Conservation (phyloP, 768 basidiomycete genomes). For the Hemileccinum rubropunctum region DNA sequence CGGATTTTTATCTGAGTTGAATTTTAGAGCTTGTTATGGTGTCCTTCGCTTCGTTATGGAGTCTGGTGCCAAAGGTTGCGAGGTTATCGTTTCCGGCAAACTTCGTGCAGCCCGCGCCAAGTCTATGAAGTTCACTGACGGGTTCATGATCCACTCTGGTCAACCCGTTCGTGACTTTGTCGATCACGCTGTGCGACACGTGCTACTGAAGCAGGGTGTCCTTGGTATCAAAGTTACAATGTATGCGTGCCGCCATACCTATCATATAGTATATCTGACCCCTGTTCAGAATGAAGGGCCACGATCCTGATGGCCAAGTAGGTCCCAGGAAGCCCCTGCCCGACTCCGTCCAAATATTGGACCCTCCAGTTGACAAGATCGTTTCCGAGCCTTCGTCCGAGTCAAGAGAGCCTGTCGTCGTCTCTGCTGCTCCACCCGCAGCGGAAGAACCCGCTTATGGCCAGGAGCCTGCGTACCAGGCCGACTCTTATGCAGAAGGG, state of each 20-base stretch:
- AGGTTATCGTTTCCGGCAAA: conserved; percentile 99
- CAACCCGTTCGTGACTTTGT: conserved; percentile 97
- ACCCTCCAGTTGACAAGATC: conserved; percentile 89
- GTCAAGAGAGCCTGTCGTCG: conserved; percentile 65
- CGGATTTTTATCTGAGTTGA: background rate
- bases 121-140: conserved; percentile 99
- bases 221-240: conserved; percentile 99
- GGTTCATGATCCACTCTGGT: conserved; percentile 99
- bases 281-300: conserved; percentile 84
- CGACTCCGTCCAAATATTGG: conserved; percentile 87
- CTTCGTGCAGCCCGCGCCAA: conserved; percentile 99
- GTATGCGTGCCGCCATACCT: conserved; percentile 41
- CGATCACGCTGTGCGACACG: conserved; percentile 96
- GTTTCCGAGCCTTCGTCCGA: conserved; percentile 88
- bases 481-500: conserved; percentile 47
- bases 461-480: conserved; percentile 35
- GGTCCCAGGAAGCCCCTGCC: conserved; percentile 95
- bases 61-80: conserved; percentile 98
- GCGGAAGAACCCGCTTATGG: conserved; percentile 47
- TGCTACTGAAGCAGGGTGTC: conserved; percentile 97
- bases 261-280: conserved; percentile 11
- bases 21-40: conserved; percentile 90
- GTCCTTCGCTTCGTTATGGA: conserved; percentile 99
- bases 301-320: conserved; percentile 84
- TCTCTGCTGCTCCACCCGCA: conserved; percentile 48